Base-by-base conservation (phyloP, 1,284 basidiomycete genomes). In the Trichosporon faecale region DNA sequence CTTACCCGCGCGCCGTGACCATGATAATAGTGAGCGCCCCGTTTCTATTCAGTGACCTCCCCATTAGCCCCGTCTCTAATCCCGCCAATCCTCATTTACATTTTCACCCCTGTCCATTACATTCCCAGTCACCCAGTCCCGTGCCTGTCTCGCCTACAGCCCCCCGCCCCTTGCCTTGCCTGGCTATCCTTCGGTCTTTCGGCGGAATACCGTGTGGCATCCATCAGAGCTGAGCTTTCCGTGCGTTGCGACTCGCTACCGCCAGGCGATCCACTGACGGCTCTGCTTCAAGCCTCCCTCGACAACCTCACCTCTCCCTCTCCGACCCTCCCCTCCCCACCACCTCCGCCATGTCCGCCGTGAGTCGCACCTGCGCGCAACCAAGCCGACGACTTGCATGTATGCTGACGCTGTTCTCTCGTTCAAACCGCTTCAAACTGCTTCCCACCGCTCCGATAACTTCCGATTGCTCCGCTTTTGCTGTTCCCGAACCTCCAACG, bases 301-400 rank as follows among this genome's bases (percentile, higher is more conserved):
- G 66, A 52, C 21, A 60, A 60, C 64, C 57, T 33, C 63, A 57
- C 69, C 31, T 64, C 44, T 44, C 61, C 37, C 64, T 55, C 66
- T 27, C 27, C 65, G 29, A 57, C 29, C 63, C 49, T 57, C 66
- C 57, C 40, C 46, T 52, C 31, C 65, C 44, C 60, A 11, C 27
- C 57, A 29, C 44, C 12, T 12, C 40, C 27, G 16, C 60, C 60
- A 61, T 49, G 35, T 33, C 35, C 40, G 29, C 60, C 66, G 66
- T 44, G 29, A 61, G 57, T 61, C 57, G 57, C 57, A 12, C 29
- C 31, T n/a, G n/a, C n/a, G 27, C 2, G 4, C 16, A 31, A 25
- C 29, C 16, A 12, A 3, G n/a, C 29, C 57, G 29, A 29, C 27
- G 5, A 33, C 16, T 16, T 61, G 57, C 57, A 61, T 25, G 49